Percentiles rank a stretch among this genome's conserved stretches.
Conservation (phyloP, 2,329 filamentous ascomycete genomes). For the Verticillium nubilum region DNA sequence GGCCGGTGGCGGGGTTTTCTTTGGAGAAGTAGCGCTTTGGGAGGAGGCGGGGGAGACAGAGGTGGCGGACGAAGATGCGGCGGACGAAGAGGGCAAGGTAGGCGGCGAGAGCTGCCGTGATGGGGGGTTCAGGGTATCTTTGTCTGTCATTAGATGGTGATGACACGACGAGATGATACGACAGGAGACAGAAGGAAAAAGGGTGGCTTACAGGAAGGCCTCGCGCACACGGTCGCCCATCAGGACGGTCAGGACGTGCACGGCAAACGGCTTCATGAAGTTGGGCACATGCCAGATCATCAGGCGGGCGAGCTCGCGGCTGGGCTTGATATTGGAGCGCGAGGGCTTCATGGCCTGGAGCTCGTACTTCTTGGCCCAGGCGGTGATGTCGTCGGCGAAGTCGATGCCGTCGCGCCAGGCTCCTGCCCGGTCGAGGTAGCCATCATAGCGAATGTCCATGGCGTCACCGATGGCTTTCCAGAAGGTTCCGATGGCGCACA, state of each 20-base stretch:
- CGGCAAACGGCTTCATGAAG: slow-evolving; percentile 37
- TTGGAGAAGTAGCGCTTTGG: slow-evolving; percentile 33
- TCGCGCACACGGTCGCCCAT: slow-evolving; percentile 60
- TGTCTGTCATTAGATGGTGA: slow-evolving; percentile 4
- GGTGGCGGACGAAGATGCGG: slow-evolving; percentile 49
- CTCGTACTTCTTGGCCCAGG: slow-evolving; percentile 54
- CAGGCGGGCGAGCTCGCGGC: slow-evolving; percentile 54
- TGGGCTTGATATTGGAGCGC: slow-evolving; percentile 42
- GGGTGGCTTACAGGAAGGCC: slow-evolving; percentile 54
- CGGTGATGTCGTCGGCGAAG: slow-evolving; percentile 41
- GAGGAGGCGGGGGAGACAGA: slow-evolving; percentile 52
- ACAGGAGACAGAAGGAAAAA: neutral
- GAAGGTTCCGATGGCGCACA: slow-evolving; percentile 60
- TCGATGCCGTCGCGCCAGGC: slow-evolving; percentile 45
- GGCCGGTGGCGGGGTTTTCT: slow-evolving; percentile 46
- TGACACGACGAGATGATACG: neutral
- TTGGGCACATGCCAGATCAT: slow-evolving; percentile 50
- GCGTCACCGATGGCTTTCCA: slow-evolving; percentile 69
- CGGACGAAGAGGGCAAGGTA: slow-evolving; percentile 45
- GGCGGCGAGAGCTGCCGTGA: slow-evolving; percentile 22
- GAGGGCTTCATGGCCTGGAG: slow-evolving; percentile 49
- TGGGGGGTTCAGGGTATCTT: slow-evolving; percentile 38
- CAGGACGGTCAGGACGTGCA: slow-evolving; percentile 49
- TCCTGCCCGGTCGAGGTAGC: slow-evolving; percentile 24
- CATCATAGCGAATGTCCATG: slow-evolving; percentile 55